Percentiles rank a stretch among this genome's conserved stretches.
phyloP scores from a whole-genome alignment of 2,329 filamentous ascomycete species.

The Periconia sp. region DNA sequence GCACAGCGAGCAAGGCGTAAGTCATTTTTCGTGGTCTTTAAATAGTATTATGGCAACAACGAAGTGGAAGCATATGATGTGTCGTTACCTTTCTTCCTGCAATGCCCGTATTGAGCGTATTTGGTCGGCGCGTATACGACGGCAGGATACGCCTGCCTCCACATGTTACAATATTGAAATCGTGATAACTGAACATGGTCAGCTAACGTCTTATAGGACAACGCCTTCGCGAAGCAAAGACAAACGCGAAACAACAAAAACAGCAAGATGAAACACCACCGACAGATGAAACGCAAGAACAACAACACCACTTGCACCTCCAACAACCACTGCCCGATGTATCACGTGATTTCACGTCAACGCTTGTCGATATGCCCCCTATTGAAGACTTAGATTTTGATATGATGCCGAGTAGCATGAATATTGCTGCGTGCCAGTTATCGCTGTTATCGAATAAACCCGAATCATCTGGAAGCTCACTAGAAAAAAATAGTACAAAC shows the following conservation, averaged over 20 bases:
- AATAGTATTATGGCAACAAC: not conserved
- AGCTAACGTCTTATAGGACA: slow-evolving; percentile 4
- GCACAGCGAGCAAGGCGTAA: slow-evolving; percentile 43
- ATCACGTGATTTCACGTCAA: not conserved
- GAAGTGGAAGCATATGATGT: not conserved
- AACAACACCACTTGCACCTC: not conserved
- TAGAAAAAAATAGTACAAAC: not conserved
- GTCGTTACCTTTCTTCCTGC: not conserved
- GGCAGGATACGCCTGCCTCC: not conserved
- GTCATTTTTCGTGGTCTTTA: slow-evolving; percentile 3
- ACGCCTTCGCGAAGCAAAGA: slow-evolving; percentile 17
- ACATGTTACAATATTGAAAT: not conserved
- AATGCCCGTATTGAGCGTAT: not conserved
- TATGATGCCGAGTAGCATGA: slow-evolving; percentile 1
- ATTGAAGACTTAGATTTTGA: not conserved
- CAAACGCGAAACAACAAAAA: slow-evolving; percentile 9
- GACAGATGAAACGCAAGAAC: slow-evolving; percentile 1
- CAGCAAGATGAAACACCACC: slow-evolving; percentile 9
- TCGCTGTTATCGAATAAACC: not conserved
- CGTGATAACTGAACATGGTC: not conserved
- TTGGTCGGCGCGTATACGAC: not conserved
- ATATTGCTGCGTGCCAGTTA: not conserved
- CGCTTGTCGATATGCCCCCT: not conserved
- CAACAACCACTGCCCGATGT: not conserved
- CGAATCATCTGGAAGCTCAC: not conserved